These are phyloP conservation scores for Microbotryomycetes sp. DNA, from an alignment of 1,284 basidiomycete species.

Conservation along the genomic window DNA sequence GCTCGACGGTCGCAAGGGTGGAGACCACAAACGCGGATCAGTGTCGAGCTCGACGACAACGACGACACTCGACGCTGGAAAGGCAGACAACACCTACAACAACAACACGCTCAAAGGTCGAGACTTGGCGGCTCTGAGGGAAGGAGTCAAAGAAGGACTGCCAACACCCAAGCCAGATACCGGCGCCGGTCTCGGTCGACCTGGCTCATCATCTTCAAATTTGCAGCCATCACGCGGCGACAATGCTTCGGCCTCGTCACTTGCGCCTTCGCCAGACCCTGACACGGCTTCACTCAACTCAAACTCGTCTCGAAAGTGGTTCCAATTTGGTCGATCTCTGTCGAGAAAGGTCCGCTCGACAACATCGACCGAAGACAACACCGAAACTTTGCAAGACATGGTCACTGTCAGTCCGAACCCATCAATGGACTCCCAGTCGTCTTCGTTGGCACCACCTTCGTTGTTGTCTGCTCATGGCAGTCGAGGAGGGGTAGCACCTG, in stretches of 20 bases:
- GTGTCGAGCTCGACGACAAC: not conserved
- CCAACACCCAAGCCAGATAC: not conserved
- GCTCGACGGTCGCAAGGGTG: conserved; percentile 1
- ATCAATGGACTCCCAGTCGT: not conserved
- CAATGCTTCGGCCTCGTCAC: too few species aligned
- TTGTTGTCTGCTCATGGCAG: too few species aligned
- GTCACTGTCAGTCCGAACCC: not conserved
- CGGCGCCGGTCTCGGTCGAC: not conserved
- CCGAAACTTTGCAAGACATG: not conserved
- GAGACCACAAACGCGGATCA: not conserved
- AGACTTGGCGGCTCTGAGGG: not conserved
- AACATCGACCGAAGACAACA: not conserved
- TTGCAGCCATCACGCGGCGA: not conserved
- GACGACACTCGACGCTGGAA: too few species aligned
- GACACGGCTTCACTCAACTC: not conserved
- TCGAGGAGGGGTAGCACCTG: too few species aligned
- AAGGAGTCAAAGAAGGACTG: not conserved
- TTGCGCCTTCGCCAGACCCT: not conserved
- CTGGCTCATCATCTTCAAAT: not conserved
- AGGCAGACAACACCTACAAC: not conserved
- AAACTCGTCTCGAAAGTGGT: conserved; percentile 13
- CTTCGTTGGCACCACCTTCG: not conserved
- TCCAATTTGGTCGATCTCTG: conserved; percentile 15
- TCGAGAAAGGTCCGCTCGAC: not conserved
- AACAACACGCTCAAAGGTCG: not conserved